Evolutionary conservation across 2,329 filamentous ascomycete genomes (phyloP).

Genomic region (Ceratocystis huliohia): DNA sequence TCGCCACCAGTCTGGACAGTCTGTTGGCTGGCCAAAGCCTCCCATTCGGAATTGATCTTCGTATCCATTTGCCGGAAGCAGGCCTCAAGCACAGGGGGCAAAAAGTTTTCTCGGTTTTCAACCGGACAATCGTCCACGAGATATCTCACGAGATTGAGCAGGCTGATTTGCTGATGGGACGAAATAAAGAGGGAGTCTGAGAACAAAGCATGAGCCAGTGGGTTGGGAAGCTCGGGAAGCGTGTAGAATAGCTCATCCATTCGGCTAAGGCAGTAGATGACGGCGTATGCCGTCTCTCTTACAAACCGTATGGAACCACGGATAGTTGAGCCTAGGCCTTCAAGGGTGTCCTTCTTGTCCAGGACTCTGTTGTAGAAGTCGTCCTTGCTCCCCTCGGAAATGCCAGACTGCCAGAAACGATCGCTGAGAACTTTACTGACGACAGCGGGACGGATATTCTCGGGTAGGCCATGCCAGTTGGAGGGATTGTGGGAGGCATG

Average conservation of each 20-base stretch:
- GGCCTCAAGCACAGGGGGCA: slow-evolving; percentile 68
- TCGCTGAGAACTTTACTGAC: slow-evolving; percentile 80
- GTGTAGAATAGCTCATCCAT: slow-evolving; percentile 83
- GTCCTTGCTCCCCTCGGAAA: slow-evolving; percentile 88
- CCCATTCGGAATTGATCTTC: slow-evolving; percentile 83
- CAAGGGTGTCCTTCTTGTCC: slow-evolving; percentile 75
- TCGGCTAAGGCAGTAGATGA: slow-evolving; percentile 84
- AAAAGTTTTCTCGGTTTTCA: slow-evolving; percentile 60
- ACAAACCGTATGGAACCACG: slow-evolving; percentile 80
- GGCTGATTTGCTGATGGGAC: slow-evolving; percentile 84
- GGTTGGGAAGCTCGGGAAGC: slow-evolving; percentile 68
- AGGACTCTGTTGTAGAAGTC: slow-evolving; percentile 91
- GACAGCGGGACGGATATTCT: slow-evolving; percentile 56
- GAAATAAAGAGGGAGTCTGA: slow-evolving; percentile 70
- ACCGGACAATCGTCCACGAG: slow-evolving; percentile 87
- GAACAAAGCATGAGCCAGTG: slow-evolving; percentile 74
- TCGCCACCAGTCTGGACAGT: slow-evolving; percentile 54
- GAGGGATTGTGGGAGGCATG: slow-evolving; percentile 80
- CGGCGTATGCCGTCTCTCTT: slow-evolving; percentile 84
- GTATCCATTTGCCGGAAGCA: slow-evolving; percentile 77
- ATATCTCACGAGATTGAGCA: slow-evolving; percentile 77
- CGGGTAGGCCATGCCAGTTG: slow-evolving; percentile 67
- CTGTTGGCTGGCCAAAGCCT: slow-evolving; percentile 54
- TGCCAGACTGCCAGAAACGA: slow-evolving; percentile 95
- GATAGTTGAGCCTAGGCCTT: slow-evolving; percentile 88